Conservation (phyloP, 164 flowering plant genomes). For the Kingdonia uniflora region DNA sequence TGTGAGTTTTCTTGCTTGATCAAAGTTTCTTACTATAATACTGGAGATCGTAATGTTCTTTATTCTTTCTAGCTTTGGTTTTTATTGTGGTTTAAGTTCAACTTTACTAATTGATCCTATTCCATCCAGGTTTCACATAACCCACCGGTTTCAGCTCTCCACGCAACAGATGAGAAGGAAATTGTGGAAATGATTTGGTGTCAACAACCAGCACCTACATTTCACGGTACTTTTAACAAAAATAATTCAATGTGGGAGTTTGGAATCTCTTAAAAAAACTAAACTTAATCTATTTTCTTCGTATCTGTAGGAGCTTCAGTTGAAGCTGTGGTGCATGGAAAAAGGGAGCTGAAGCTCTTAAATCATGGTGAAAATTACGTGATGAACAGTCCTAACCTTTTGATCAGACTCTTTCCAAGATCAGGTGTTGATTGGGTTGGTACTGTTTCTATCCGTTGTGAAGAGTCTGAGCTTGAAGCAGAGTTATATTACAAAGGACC, state of each 20-base stretch:
- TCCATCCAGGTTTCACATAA: slow-evolving; percentile 74
- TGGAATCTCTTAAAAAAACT: neutral
- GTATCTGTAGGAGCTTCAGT: slow-evolving; percentile 41
- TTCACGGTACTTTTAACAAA: slow-evolving; percentile 36
- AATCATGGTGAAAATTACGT: slow-evolving; percentile 51
- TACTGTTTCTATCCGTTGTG: slow-evolving; percentile 41
- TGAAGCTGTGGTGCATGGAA: slow-evolving; percentile 59
- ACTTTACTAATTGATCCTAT: too few species aligned
- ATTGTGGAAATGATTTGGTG: slow-evolving; percentile 63
- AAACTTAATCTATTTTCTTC: neutral
- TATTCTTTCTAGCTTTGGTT: too few species aligned
- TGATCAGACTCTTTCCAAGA: slow-evolving; percentile 57
- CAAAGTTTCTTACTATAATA: neutral
- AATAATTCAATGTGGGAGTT: neutral
- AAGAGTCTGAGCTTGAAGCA: slow-evolving; percentile 63
- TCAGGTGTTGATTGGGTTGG: slow-evolving; percentile 66
- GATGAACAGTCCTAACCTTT: slow-evolving; percentile 57
- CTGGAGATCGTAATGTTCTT: too few species aligned
- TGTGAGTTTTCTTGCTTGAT: too few species aligned
- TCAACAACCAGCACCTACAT: slow-evolving; percentile 50
- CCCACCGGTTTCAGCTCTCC: slow-evolving; percentile 83
- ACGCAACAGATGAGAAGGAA: slow-evolving; percentile 67
- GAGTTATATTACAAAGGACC: slow-evolving; percentile 33
- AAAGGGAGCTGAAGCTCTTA: slow-evolving; percentile 46
- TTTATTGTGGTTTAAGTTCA: too few species aligned